Evolutionary conservation across 345 rosid species (phyloP).

Genomic region (Eutrema yunnanense): DNA sequence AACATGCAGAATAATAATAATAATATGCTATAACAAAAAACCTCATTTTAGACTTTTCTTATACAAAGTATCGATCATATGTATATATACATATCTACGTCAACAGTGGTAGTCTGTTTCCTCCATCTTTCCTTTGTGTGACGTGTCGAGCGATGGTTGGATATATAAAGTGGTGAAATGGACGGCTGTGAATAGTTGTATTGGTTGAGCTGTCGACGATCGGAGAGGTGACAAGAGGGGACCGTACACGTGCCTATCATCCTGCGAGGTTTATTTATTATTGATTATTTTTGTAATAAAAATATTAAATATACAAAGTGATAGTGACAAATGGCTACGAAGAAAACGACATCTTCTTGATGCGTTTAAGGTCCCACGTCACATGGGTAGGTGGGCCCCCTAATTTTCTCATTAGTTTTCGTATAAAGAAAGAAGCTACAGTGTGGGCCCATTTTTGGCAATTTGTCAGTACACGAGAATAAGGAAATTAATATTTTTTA

Average conservation of each 20-base stretch:
- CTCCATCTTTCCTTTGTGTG: background rate
- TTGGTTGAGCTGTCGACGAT: constrained; percentile 20
- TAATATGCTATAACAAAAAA: background rate
- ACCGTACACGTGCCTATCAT: constrained; percentile 27
- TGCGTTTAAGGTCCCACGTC: constrained; percentile 38
- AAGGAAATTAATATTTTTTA: background rate
- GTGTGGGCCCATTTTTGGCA: background rate
- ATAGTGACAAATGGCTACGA: constrained; percentile 31
- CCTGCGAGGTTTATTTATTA: constrained; percentile 1
- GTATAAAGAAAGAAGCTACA: constrained; percentile 31
- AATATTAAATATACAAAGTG: constrained; percentile 2
- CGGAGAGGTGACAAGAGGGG: background rate
- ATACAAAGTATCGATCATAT: background rate
- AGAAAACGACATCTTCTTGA: constrained; percentile 34
- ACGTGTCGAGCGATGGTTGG: constrained; percentile 15
- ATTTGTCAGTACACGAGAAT: constrained; percentile 18
- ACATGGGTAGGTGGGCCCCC: constrained; percentile 31
- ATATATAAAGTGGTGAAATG: constrained; percentile 9
- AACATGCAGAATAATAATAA: too few species aligned
- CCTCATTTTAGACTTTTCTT: background rate
- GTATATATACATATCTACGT: background rate
- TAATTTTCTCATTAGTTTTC: constrained; percentile 18
- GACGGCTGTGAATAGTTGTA: constrained; percentile 18
- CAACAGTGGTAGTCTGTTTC: constrained; percentile 13
- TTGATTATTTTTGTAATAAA: background rate